Conservation (phyloP, 2,329 filamentous ascomycete genomes). For the Apiospora hydei region DNA sequence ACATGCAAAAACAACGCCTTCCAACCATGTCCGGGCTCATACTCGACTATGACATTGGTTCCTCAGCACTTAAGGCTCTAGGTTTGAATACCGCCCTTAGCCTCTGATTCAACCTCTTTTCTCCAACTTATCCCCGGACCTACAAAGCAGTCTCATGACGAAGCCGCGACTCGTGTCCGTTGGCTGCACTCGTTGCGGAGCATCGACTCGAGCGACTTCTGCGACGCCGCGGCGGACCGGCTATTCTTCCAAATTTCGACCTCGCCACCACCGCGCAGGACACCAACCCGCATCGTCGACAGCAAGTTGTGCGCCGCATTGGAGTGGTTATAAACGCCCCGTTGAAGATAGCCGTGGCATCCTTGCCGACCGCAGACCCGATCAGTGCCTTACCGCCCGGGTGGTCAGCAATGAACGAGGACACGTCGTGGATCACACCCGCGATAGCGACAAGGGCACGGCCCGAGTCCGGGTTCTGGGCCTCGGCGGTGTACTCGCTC, state of each 20-base stretch:
- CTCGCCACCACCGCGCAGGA: constrained; percentile 70
- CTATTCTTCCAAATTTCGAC: constrained; percentile 75
- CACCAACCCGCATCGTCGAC: constrained; percentile 71
- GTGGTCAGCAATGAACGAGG: constrained; percentile 71
- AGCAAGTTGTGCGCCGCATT: constrained; percentile 73
- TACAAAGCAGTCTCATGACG: neutral
- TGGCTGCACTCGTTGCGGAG: neutral
- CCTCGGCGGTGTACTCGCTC: constrained; percentile 69
- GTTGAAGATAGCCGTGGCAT: constrained; percentile 74
- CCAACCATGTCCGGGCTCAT: neutral
- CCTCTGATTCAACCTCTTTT: neutral
- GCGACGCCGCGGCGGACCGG: constrained; percentile 60
- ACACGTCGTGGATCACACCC: constrained; percentile 70
- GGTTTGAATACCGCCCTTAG: neutral
- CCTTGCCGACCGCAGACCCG: constrained; percentile 68
- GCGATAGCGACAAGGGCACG: constrained; percentile 67
- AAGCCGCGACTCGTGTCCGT: neutral
- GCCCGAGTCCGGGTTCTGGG: constrained; percentile 59
- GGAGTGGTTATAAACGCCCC: constrained; percentile 73
- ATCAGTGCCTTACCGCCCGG: constrained; percentile 73
- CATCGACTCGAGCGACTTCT: constrained; percentile 69
- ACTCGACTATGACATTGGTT: neutral
- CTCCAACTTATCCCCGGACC: neutral
- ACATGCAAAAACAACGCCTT: neutral
- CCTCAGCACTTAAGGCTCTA: neutral